Evolutionary conservation across 495 filamentous ascomycete genomes (phyloP), one percentile per base, ranked within the genome.

Genomic region (Talaromyces liani): DNA sequence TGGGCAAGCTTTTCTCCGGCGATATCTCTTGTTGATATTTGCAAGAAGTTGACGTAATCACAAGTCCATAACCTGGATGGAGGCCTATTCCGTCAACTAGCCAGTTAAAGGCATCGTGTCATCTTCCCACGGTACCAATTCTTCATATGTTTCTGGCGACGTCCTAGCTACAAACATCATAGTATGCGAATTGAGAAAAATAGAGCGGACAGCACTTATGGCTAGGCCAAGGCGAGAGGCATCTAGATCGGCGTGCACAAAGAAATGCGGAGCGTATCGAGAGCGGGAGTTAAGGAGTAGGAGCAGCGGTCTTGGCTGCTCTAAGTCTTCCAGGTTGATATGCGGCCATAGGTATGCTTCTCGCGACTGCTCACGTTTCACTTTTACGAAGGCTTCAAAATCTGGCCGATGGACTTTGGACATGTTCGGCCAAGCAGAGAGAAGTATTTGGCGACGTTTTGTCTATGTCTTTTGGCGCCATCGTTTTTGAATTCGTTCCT

Each of bases 261-360:
- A 86, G 6, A 60, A 36, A 39, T 69, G 69, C 0, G 84, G 82
- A 0, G 45, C 65, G 65, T 82, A 61, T 3, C 81, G 77, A 14
- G 70, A 78, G 2, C 85, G 72, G 0, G 80, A 58, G 33, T 83
- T 79, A 1, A 88, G 65, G 4, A 87, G 70, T 20, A 86, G 66
- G 0, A 75, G 70, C 8, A 87, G 60, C 1, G 70, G 61, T 53
- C 73, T 79, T 0, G 75, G 70, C 20, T 76, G 71, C 10, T 58
- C 58, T 5, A 87, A 69, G 67, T 87, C 84, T 62, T 87, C 83
- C 31, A 80, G 73, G 64, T 88, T 88, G 68, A 87, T 80, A 58
- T 78, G 74, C 0, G 85, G 85, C 74, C 78, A 84, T 36, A 83
- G 60, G 39, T 72, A 85, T 6, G 68, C 65, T 2, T 78, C 72